Conservation (phyloP, 2,329 filamentous ascomycete genomes). For the Colletotrichum liaoningense region DNA sequence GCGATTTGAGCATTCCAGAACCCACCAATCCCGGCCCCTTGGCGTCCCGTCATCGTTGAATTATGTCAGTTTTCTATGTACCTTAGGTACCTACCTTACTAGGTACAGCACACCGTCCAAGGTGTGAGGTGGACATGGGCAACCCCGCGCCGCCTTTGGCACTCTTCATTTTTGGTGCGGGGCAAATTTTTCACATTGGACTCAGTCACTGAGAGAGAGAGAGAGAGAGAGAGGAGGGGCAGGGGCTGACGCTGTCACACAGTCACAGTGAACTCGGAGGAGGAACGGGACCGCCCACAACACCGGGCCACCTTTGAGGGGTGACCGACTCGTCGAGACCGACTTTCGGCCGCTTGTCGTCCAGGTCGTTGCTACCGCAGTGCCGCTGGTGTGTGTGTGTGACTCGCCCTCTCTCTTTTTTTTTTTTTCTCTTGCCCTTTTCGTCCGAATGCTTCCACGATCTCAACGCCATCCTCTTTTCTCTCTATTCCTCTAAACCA, state of each 20-base stretch:
- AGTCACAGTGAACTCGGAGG: neutral
- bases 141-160: conserved; percentile 10
- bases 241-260: neutral
- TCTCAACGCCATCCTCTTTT: conserved; percentile 5
- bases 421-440: conserved; percentile 18
- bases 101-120: neutral
- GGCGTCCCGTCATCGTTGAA: conserved; percentile 13
- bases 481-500: neutral
- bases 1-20: neutral
- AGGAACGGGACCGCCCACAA: neutral
- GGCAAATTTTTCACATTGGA: neutral
- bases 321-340: conserved; percentile 24
- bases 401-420: conserved; percentile 13
- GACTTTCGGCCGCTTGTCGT: conserved; percentile 34
- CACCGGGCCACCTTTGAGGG: neutral
- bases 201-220: neutral
- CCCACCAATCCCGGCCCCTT: neutral
- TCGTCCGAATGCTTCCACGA: conserved; percentile 6
- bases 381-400: neutral
- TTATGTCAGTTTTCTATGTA: neutral
- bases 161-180: neutral
- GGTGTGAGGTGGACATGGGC: neutral
- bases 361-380: neutral
- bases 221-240: neutral
- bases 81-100: no score